Evolutionary conservation across 2,329 filamentous ascomycete genomes (phyloP).

Genomic region (Sporothrix pallida): DNA sequence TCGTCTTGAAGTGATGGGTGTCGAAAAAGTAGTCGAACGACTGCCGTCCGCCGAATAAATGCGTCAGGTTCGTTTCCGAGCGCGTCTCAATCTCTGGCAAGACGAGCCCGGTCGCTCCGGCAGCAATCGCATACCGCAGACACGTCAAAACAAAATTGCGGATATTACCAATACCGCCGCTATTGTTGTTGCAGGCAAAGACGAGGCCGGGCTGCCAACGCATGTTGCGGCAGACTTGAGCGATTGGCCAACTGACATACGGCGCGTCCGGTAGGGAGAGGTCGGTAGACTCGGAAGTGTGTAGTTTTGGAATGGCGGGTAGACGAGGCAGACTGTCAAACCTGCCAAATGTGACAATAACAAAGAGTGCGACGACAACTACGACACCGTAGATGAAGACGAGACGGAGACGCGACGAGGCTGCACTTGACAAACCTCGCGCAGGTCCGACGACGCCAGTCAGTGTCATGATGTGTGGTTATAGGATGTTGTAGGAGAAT

Average conservation of each 20-base stretch:
- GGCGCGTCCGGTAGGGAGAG: slow-evolving; percentile 49
- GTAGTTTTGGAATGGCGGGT: not conserved
- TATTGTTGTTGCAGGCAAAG: slow-evolving; percentile 58
- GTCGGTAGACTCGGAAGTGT: slow-evolving; percentile 39
- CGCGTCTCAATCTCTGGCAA: slow-evolving; percentile 55
- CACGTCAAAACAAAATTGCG: slow-evolving; percentile 58
- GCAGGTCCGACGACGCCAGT: not conserved
- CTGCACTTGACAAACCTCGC: not conserved
- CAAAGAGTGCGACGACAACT: not conserved
- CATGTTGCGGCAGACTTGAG: slow-evolving; percentile 51
- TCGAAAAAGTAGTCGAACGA: slow-evolving; percentile 57
- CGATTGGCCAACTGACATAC: slow-evolving; percentile 55
- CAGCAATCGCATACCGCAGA: slow-evolving; percentile 56
- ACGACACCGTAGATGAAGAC: not conserved
- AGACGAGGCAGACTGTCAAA: not conserved
- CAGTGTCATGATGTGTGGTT: not conserved
- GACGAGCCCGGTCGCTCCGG: slow-evolving; percentile 53
- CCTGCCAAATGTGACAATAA: not conserved
- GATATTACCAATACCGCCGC: slow-evolving; percentile 58
- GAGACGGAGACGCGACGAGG: not conserved
- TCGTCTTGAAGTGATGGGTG: slow-evolving; percentile 51
- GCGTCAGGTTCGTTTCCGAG: slow-evolving; percentile 49
- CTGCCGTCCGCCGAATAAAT: slow-evolving; percentile 50
- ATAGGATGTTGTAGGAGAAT: no score
- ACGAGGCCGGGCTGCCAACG: slow-evolving; percentile 51